Evolutionary conservation across 176 grass and related monocot species (phyloP).

Genomic region (Alopecurus myosuroides): DNA sequence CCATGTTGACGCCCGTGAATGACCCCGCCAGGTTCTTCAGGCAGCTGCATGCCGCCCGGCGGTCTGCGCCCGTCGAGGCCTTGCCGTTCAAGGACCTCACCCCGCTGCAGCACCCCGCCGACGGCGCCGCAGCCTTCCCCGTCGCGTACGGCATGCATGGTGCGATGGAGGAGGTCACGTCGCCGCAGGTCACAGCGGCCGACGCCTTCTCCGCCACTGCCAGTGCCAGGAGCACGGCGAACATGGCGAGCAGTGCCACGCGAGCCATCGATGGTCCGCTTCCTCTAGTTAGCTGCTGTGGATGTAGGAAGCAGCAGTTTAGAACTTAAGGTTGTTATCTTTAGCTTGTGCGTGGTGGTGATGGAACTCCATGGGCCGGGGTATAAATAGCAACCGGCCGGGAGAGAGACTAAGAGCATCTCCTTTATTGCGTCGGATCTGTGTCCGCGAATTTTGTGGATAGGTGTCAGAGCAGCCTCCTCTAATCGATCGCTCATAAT

Average conservation of each 20-base stretch:
- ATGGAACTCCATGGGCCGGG: neutral
- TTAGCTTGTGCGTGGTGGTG: neutral
- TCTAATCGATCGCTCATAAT: too few relatives aligned
- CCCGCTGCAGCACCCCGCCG: constrained; percentile 32
- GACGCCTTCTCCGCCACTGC: neutral
- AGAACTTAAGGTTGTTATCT: neutral
- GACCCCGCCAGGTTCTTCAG: constrained; percentile 15
- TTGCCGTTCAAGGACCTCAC: constrained; percentile 26
- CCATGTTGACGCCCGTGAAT: neutral
- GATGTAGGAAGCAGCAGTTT: neutral
- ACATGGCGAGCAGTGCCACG: neutral
- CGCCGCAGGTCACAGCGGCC: constrained; percentile 22
- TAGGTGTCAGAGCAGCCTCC: too few relatives aligned
- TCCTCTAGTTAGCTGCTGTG: neutral
- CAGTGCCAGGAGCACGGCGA: constrained; percentile 5
- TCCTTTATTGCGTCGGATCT: too few relatives aligned
- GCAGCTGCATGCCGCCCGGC: neutral
- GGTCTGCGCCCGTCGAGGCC: constrained; percentile 26
- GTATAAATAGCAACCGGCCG: constrained; percentile 10
- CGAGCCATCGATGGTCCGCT: neutral
- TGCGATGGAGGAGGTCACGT: constrained; percentile 37
- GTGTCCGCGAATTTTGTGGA: too few relatives aligned
- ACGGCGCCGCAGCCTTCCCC: neutral
- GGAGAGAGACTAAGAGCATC: neutral
- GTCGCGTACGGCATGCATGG: constrained; percentile 46